Evolutionary conservation across 345 rosid genomes (phyloP), one percentile per base, ranked within the genome.

Genomic region (Draba incana): DNA sequence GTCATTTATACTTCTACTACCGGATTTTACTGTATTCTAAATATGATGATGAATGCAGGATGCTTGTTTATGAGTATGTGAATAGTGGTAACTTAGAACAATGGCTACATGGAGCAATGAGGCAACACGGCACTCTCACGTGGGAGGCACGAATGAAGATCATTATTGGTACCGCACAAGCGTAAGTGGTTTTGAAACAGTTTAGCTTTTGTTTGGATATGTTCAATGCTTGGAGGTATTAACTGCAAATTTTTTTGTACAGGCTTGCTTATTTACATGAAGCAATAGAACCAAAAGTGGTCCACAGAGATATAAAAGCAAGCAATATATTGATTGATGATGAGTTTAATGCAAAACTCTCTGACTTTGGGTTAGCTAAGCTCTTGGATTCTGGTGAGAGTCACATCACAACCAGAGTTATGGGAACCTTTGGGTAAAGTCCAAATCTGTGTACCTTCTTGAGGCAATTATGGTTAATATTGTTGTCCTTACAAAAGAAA

Each of bases 251-350:
- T 31, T 53, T 52, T 52, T 56, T 30, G 3, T 57, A 35, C 85
- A 94, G 99, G 83, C 96, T 94, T 78, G 95, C 96, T 47, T 94
- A 94, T 75, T 83, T 94, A 85, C 99, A 94, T 31, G 97, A 94
- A 82, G 97, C 97, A 55, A 89, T 94, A 74, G 99, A 94, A 74
- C 99, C 99, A 11, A 94, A 94, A 80, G 95, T 94, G 64, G 86
- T 89, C 60, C 99, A 94, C 52, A 83, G 96, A 68, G 99, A 94
- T 80, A 91, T 94, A 71, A 94, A 94, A 72, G 87, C 99, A 13
- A 91, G 99, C 81, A 94, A 94, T 80, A 91, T 94, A 74, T 77
- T 94, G 81, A 89, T 94, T 70, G 95, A 94, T 64, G 85, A 79
- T 57, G 88, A 84, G 64, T 91, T 88, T 64, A 91, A 89, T 67